Conservation (phyloP, 2,329 filamentous ascomycete genomes). For the Macrophomina phaseolina region DNA sequence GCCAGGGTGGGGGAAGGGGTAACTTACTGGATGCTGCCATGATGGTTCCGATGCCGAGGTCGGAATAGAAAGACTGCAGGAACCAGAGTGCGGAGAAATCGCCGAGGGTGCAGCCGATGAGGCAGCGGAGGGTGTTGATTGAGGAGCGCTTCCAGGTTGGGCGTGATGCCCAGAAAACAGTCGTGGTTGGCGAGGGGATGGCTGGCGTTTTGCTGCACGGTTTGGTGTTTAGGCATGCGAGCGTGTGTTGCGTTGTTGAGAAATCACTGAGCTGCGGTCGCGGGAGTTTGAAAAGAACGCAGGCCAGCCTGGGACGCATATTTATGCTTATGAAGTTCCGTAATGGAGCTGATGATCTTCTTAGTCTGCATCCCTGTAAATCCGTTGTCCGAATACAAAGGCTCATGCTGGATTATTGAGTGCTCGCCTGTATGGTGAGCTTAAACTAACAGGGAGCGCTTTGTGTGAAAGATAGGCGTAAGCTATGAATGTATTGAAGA, state of each 20-base stretch:
- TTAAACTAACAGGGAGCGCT: too few relatives aligned
- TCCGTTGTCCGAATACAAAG: too few relatives aligned
- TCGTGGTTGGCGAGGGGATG: background rate
- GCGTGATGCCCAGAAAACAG: constrained; percentile 44
- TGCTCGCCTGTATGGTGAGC: too few relatives aligned
- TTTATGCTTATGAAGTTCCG: too few relatives aligned
- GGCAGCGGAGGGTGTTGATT: constrained; percentile 62
- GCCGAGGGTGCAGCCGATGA: constrained; percentile 61
- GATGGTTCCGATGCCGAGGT: constrained; percentile 54
- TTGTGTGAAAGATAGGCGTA: too few relatives aligned
- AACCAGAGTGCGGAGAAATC: constrained; percentile 64
- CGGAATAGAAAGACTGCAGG: constrained; percentile 56
- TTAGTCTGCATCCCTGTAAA: too few relatives aligned
- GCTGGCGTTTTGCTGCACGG: constrained; percentile 1
- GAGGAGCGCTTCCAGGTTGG: constrained; percentile 57
- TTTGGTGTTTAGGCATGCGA: background rate
- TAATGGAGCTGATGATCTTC: too few relatives aligned
- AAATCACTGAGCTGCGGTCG: background rate
- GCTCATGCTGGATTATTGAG: too few relatives aligned
- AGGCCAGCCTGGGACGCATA: too few relatives aligned
- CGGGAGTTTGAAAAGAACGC: background rate
- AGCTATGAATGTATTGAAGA: background rate
- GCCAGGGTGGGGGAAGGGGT: background rate
- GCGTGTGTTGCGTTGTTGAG: background rate
- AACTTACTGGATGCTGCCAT: constrained; percentile 57